Evolutionary conservation across 495 filamentous ascomycete species (phyloP).

Genomic region (Penicillium mononematosum): DNA sequence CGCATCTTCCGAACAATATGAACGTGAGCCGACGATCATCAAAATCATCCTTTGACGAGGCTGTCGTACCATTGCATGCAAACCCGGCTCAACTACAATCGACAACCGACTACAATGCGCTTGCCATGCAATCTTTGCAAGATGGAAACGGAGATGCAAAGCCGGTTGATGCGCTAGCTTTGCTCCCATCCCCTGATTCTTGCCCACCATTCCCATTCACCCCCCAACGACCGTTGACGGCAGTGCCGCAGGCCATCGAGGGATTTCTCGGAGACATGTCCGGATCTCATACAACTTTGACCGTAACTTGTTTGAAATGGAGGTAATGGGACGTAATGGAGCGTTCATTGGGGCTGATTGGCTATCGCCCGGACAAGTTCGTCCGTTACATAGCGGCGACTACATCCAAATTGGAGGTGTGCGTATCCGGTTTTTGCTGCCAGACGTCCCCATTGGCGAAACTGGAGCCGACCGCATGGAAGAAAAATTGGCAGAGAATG

Average conservation of each 20-base stretch:
- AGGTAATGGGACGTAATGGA: constrained; percentile 81
- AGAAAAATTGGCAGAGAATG: constrained; percentile 49
- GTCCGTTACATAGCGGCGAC: constrained; percentile 69
- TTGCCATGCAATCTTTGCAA: constrained; percentile 47
- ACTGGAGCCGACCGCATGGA: constrained; percentile 70
- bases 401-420: constrained; percentile 78
- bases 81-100: constrained; percentile 46
- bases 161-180: constrained; percentile 41
- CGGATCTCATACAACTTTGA: constrained; percentile 79
- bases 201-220: constrained; percentile 81
- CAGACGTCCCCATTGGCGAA: constrained; percentile 66
- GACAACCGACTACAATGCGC: constrained; percentile 47
- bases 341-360: constrained; percentile 78
- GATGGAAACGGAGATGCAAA: constrained; percentile 40
- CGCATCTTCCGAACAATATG: constrained; percentile 39
- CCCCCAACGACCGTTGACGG: constrained; percentile 63
- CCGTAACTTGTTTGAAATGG: constrained; percentile 71
- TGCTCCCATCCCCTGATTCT: constrained; percentile 52
- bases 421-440: constrained; percentile 68
- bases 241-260: constrained; percentile 59
- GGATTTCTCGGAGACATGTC: constrained; percentile 83
- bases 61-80: constrained; percentile 40
- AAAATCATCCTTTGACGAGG: constrained; percentile 43
- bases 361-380: constrained; percentile 57
- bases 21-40: constrained; percentile 50